A percentile compares a stretch with the other conserved stretches of the same genome.
Evolutionary conservation across 192 early-diverging fungal genomes (phyloP).

Genomic region (Coemansia sp.): DNA sequence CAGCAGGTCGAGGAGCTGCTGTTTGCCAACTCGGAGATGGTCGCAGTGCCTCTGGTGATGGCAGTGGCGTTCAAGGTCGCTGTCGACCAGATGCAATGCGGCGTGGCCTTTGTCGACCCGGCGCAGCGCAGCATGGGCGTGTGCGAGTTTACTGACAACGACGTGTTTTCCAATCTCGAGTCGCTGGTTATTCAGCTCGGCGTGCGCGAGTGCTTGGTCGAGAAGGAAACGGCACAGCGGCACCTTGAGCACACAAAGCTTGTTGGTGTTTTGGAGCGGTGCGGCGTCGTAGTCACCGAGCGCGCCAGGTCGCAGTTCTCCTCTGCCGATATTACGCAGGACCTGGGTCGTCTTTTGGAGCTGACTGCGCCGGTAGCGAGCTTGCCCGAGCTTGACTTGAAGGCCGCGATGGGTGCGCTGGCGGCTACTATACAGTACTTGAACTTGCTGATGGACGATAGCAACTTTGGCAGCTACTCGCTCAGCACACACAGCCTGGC

Average conservation of each 20-base stretch:
- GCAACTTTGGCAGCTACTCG: slow-evolving; percentile 78
- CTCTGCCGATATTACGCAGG: slow-evolving; percentile 83
- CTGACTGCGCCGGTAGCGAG: slow-evolving; percentile 66
- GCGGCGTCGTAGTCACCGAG: slow-evolving; percentile 76
- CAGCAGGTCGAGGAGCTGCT: slow-evolving; percentile 90
- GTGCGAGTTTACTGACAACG: slow-evolving; percentile 91
- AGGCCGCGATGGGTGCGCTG: slow-evolving; percentile 28
- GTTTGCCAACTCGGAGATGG: slow-evolving; percentile 74
- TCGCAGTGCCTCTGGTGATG: slow-evolving; percentile 79
- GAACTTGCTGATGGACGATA: slow-evolving; percentile 73
- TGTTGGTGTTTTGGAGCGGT: slow-evolving; percentile 70
- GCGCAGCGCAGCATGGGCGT: slow-evolving; percentile 80
- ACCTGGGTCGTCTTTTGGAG: slow-evolving; percentile 78
- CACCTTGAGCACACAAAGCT: slow-evolving; percentile 77
- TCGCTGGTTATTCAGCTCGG: slow-evolving; percentile 90
- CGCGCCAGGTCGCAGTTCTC: slow-evolving; percentile 62
- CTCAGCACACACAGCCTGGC: slow-evolving; percentile 75
- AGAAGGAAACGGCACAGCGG: slow-evolving; percentile 55
- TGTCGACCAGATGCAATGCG: slow-evolving; percentile 52
- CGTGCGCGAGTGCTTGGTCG: slow-evolving; percentile 89
- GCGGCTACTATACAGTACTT: slow-evolving; percentile 39
- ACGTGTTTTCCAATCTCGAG: slow-evolving; percentile 93
- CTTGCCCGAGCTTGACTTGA: slow-evolving; percentile 62
- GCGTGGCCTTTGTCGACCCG: slow-evolving; percentile 89
- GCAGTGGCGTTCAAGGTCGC: slow-evolving; percentile 62